Base-by-base conservation (phyloP, 805 yeast genomes). In the Vanderwaltozyma tropicalis region DNA sequence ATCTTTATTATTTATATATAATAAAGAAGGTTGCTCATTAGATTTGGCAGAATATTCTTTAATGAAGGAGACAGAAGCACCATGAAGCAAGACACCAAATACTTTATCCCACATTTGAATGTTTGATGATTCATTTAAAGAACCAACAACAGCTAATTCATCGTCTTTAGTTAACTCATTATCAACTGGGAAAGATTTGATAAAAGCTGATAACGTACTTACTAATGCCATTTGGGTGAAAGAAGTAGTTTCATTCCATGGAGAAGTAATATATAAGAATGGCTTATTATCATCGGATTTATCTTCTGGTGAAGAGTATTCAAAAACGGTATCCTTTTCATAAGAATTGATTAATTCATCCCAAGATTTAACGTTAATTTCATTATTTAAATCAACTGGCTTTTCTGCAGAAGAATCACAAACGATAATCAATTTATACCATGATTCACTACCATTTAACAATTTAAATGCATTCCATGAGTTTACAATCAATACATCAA, bases 201-300 rank as follows among this genome's bases (percentile, higher is more conserved):
- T 59, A 18, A 70, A 61, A 1, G 80, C 64, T 2, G 82, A 74
- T 25, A 71, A 57, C 6, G 76, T 64, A 43, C 78, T 69, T 4
- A 74, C 69, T 29, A 76, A 52, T 43, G 73, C 72, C 40, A 68
- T 60, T 39, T 75, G 79, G 4, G 74, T 67, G 47, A 69, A 75
- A 11, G 59, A 46, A 1, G 61, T 55, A 1, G 61, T 48, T 10
- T 47, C 46, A 13, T 50, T 43, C 26, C 36, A 39, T 10, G 47
- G 42, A 1, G 57, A 48, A 5, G 53, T 43, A 11, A 44, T 46
- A 18, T 59, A 42, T 12, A 52, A 48, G n/a, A 64, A 52, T 5
- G 57, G 31, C 10, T 68, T 67, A 24, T 55, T 49, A 19, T 67
- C 66, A 30, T 62, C 57, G 3, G 66, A 45, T 34, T 51, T 45